Conservation (phyloP, 1,139 yeast genomes). For the Geotrichum siamense region DNA sequence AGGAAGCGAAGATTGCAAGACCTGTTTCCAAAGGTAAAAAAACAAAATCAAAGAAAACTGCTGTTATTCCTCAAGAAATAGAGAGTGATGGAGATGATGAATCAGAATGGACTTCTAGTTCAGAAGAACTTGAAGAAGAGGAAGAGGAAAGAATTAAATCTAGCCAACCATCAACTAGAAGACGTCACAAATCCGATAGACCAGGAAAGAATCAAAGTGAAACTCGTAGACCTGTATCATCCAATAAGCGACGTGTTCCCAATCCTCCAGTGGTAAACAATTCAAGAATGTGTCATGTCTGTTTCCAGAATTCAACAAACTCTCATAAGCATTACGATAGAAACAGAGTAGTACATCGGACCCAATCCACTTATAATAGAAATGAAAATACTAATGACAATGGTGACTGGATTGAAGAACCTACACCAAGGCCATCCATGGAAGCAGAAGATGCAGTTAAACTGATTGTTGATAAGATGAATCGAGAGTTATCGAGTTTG, state of each 20-base stretch:
- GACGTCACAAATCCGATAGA: too few species aligned
- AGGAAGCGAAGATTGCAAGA: neutral
- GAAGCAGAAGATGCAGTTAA: slow-evolving; percentile 29
- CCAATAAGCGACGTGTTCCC: too few species aligned
- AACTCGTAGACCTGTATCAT: too few species aligned
- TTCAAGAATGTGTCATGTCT: slow-evolving; percentile 1
- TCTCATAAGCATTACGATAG: neutral
- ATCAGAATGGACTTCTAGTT: slow-evolving; percentile 3
- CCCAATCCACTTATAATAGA: too few species aligned
- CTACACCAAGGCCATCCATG: slow-evolving; percentile 30
- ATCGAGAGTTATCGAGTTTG: slow-evolving; percentile 25
- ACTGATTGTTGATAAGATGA: slow-evolving; percentile 26
- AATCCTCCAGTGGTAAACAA: too few species aligned
- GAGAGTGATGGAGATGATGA: slow-evolving; percentile 1
- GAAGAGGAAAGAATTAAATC: too few species aligned
- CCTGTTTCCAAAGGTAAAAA: neutral
- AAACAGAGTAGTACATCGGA: too few species aligned
- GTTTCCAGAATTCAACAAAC: neutral
- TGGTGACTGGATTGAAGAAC: slow-evolving; percentile 25
- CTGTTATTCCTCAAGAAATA: neutral
- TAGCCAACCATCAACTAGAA: too few species aligned
- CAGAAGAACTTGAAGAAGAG: neutral
- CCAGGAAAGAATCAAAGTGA: too few species aligned
- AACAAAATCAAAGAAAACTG: neutral
- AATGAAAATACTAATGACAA: neutral